phyloP scores from a whole-genome alignment of 2,329 filamentous ascomycete species.

The Colletotrichum lini region DNA sequence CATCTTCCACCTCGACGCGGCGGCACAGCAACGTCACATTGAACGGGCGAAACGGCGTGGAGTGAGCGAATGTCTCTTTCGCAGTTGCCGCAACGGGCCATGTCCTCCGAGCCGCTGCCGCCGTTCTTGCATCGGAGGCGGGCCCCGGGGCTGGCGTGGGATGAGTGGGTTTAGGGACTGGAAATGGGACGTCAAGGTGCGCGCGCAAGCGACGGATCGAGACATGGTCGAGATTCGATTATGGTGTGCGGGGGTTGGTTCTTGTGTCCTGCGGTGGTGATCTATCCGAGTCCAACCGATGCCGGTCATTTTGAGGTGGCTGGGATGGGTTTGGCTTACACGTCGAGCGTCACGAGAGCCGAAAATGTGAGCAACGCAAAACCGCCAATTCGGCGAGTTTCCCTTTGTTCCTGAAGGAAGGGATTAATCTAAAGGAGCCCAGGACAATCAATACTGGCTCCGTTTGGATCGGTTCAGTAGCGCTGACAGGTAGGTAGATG shows the following conservation, averaged over 20 bases:
- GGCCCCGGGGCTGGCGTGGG: conserved; percentile 7
- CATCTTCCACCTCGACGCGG: background rate
- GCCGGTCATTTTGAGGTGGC: background rate
- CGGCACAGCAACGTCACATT: background rate
- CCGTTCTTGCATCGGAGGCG: conserved; percentile 30
- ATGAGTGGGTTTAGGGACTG: background rate
- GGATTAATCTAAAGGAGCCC: background rate
- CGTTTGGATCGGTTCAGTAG: background rate
- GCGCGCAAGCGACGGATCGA: background rate
- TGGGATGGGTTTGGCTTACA: background rate
- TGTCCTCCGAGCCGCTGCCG: conserved; percentile 36
- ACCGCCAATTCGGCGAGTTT: background rate
- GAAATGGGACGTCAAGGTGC: background rate
- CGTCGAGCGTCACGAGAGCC: background rate
- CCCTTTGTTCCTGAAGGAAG: background rate
- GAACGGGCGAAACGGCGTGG: background rate
- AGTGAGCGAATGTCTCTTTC: conserved; percentile 10
- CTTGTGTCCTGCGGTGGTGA: background rate
- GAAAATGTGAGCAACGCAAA: background rate
- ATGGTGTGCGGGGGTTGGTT: too few species aligned
- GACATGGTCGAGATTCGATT: background rate
- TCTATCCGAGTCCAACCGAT: background rate
- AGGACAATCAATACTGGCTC: background rate
- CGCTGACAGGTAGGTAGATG: too few species aligned
- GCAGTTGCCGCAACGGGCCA: conserved; percentile 34